These are phyloP conservation scores for Sistotremastrum niveocremeum DNA, from an alignment of 768 basidiomycete species.

Conservation along the genomic window DNA sequence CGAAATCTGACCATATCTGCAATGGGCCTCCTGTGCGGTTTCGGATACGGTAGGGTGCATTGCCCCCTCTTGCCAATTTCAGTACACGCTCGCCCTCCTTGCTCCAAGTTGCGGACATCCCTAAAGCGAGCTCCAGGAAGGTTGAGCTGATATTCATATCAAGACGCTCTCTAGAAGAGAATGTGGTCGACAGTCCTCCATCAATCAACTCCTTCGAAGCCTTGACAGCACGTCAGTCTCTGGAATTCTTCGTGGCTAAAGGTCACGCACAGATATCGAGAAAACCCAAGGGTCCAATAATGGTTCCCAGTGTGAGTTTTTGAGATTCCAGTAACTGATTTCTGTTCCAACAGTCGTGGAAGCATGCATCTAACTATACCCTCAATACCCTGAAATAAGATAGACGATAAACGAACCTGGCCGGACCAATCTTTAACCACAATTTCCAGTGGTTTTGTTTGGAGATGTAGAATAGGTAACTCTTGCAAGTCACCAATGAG, in stretches of 20 bases:
- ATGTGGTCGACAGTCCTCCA: slow-evolving; percentile 39
- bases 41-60: slow-evolving; percentile 85
- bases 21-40: slow-evolving; percentile 86
- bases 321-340: slow-evolving; percentile 93
- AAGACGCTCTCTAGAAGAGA: slow-evolving; percentile 70
- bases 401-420: slow-evolving; percentile 37
- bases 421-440: slow-evolving; percentile 90
- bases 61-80: slow-evolving; percentile 69
- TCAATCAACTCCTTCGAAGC: slow-evolving; percentile 35
- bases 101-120: slow-evolving; percentile 58
- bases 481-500: slow-evolving; percentile 93
- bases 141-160: slow-evolving; percentile 86
- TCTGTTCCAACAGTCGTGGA: slow-evolving; percentile 68
- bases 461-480: slow-evolving; percentile 84
- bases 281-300: slow-evolving; percentile 95
- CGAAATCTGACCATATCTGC: slow-evolving; percentile 73
- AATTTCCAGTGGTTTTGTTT: slow-evolving; percentile 71
- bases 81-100: slow-evolving; percentile 60
- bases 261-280: slow-evolving; percentile 41
- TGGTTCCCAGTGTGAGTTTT: slow-evolving; percentile 98
- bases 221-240: slow-evolving; percentile 22
- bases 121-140: slow-evolving; percentile 74
- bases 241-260: neutral
- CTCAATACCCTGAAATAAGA: neutral
- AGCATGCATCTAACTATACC: slow-evolving; percentile 53